Percentiles rank a stretch among this genome's conserved stretches.
phyloP scores from a whole-genome alignment of 108 stramenopile species.

The Cyclotella sp. region DNA sequence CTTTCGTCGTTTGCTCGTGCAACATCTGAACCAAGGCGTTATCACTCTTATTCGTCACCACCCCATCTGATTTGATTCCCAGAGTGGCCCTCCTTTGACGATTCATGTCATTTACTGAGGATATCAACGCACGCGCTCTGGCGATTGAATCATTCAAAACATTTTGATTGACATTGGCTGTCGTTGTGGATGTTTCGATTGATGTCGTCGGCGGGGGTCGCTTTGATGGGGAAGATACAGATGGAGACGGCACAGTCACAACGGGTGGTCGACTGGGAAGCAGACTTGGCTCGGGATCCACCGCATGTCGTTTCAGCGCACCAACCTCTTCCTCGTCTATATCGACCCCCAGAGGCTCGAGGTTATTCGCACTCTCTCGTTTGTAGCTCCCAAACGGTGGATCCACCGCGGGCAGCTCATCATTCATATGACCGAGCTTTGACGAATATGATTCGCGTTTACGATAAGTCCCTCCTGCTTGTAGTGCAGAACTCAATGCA shows the following conservation, averaged over 20 bases:
- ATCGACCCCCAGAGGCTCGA: not conserved
- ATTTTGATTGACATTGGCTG: too few relatives aligned
- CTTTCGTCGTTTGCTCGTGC: not conserved
- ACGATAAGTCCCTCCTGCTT: not conserved
- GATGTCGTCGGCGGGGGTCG: not conserved
- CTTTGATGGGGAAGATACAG: not conserved
- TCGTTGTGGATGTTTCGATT: too few relatives aligned
- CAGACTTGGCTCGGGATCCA: slow-evolving; percentile 14
- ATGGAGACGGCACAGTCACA: not conserved
- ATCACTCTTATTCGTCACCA: not conserved
- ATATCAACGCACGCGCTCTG: not conserved
- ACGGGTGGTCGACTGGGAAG: not conserved
- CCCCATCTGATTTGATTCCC: slow-evolving; percentile 14
- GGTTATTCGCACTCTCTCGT: not conserved
- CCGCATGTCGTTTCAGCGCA: not conserved
- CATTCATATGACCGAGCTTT: not conserved
- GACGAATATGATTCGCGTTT: slow-evolving; percentile 2
- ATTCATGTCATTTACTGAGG: not conserved
- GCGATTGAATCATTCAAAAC: not conserved
- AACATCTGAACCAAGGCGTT: not conserved
- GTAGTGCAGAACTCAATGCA: not conserved
- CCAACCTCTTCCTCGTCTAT: not conserved
- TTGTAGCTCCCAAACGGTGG: not conserved
- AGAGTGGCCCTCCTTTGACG: not conserved
- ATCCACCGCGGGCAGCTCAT: slow-evolving; percentile 1